These are phyloP conservation scores for Penicillium samsonianum DNA, from an alignment of 495 filamentous ascomycete species.

Conservation along the genomic window DNA sequence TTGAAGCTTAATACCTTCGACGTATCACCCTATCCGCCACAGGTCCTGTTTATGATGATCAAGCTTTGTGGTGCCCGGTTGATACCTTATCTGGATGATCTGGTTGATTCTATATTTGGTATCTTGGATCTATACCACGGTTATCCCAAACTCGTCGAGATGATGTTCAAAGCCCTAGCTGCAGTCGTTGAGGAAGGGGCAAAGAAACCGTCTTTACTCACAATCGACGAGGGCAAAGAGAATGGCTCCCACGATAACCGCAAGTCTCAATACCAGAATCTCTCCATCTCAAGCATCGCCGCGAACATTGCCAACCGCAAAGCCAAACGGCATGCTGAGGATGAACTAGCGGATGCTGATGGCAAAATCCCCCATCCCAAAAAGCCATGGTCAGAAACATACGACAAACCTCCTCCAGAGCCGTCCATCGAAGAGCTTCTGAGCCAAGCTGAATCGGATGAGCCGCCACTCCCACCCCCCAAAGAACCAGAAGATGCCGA, in stretches of 20 bases:
- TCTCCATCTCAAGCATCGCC: conserved; percentile 41
- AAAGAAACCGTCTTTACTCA: conserved; percentile 58
- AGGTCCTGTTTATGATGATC: conserved; percentile 94
- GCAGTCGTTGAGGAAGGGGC: conserved; percentile 81
- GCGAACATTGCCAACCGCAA: conserved; percentile 39
- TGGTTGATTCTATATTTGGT: conserved; percentile 84
- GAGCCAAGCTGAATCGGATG: conserved; percentile 39
- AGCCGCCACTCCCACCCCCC: conserved; percentile 40
- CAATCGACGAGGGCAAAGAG: conserved; percentile 44
- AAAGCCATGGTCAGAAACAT: conserved; percentile 41
- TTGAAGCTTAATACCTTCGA: conserved; percentile 89
- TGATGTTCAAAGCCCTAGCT: conserved; percentile 77
- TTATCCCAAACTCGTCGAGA: conserved; percentile 81
- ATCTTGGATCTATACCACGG: conserved; percentile 92
- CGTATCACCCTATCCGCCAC: conserved; percentile 84
- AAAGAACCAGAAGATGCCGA: conserved; percentile 54
- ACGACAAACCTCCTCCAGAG: conserved; percentile 28
- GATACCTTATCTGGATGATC: conserved; percentile 88
- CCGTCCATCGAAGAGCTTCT: conserved; percentile 35
- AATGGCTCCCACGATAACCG: conserved; percentile 34
- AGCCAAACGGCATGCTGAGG: conserved; percentile 36
- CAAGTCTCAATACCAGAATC: conserved; percentile 40
- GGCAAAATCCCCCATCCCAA: conserved; percentile 37
- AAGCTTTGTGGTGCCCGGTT: conserved; percentile 77
- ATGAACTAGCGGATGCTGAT: conserved; percentile 35